These are phyloP conservation scores for Suhomyces wounanorum DNA, from an alignment of 1,139 yeast genomes.

Conservation along the genomic window DNA sequence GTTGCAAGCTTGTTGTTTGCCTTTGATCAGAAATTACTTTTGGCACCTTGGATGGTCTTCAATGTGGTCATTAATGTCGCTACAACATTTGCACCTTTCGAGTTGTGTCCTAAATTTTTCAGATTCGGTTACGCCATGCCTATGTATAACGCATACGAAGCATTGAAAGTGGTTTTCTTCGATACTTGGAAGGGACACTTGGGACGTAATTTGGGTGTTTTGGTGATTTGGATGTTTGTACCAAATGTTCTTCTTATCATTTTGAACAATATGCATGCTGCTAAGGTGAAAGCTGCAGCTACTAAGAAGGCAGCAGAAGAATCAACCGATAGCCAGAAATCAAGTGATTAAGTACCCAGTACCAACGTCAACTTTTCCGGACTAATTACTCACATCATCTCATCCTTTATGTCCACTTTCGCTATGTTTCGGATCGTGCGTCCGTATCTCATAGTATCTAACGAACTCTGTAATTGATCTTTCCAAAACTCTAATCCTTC, in stretches of 20 bases:
- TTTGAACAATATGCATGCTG: background rate
- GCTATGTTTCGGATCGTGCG: slow-evolving; percentile 24
- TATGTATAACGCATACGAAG: slow-evolving; percentile 57
- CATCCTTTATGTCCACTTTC: slow-evolving; percentile 34
- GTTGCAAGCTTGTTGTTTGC: slow-evolving; percentile 34
- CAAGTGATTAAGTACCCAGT: background rate
- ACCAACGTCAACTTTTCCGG: background rate
- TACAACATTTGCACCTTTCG: slow-evolving; percentile 63
- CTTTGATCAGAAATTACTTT: slow-evolving; percentile 49
- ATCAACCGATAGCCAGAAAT: background rate
- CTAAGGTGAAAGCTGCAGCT: slow-evolving; percentile 2
- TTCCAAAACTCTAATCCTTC: slow-evolving; percentile 29
- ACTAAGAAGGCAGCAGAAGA: background rate
- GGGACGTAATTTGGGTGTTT: slow-evolving; percentile 60
- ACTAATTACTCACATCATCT: slow-evolving; percentile 17
- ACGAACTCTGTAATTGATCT: slow-evolving; percentile 23
- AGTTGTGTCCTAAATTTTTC: slow-evolving; percentile 53
- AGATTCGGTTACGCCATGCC: slow-evolving; percentile 69
- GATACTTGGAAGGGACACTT: slow-evolving; percentile 55
- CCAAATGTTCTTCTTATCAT: slow-evolving; percentile 30
- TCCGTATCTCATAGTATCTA: slow-evolving; percentile 35
- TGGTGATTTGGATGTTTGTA: slow-evolving; percentile 59
- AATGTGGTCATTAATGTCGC: slow-evolving; percentile 65
- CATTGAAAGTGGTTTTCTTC: slow-evolving; percentile 57
- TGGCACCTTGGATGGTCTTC: slow-evolving; percentile 60